Base-by-base conservation (phyloP, 2,329 filamentous ascomycete genomes). In the Phialemoniopsis sp. region DNA sequence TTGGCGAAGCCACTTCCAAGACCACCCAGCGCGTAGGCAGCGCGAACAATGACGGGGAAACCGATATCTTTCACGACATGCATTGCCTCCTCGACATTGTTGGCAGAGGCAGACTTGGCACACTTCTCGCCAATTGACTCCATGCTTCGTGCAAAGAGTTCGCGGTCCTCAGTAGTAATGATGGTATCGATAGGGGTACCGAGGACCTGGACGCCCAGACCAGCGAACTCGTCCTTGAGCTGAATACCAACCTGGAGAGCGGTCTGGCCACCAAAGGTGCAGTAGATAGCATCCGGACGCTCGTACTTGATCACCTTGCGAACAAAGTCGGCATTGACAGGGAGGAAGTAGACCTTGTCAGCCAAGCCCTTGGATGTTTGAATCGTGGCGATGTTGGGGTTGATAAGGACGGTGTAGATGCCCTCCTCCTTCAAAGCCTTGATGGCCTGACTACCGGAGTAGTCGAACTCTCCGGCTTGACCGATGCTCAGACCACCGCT, bases 291-390 rank as follows among this genome's bases (percentile, higher is more conserved):
- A 68, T 98, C 93, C 1, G 93, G 93, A 21, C 85, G 82, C 70
- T 98, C 93, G 56, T 95, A 86, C 59, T 89, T 76, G 59, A 98
- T 97, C 59, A 98, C 90, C 68, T 97, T 97, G 59, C 91, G 87
- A 32, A 98, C 93, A 51, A 96, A 97, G 39, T 97, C 91, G 42
- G 91, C 87, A 45, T 90, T 97, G 59, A 98, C 93, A 1, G 93
- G 93, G 32, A 97, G 73, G 75, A 97, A 98, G 69, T 97, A 98
- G 37, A 98, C 93, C 73, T 97, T 97, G 66, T 98, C 93, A 13
- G 93, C 93, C 38, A 98, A 73, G 48, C 93, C 93, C 69, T 96
- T 96, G 38, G 93, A 97, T 5, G 93, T 98, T 64, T 98, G 93
- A 46, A 97, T 97, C 1, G 93, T 98, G 50, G 93, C 93, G 60